These are phyloP conservation scores for Balansia obtecta DNA, from an alignment of 2,329 filamentous ascomycete genomes.

Conservation along the genomic window DNA sequence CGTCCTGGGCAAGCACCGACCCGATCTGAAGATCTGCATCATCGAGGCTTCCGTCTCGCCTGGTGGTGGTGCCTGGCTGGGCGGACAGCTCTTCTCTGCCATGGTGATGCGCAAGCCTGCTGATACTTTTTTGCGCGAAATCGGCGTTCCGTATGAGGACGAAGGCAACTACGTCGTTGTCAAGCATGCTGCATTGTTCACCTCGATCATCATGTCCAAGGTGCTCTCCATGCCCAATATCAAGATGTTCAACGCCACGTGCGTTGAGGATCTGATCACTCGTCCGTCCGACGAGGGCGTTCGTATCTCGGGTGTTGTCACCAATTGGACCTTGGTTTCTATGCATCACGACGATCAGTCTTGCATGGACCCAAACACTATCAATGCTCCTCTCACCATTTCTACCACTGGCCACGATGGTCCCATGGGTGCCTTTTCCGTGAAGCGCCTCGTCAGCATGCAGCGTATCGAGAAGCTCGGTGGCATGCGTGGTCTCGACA, in stretches of 20 bases:
- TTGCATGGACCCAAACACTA: slow-evolving; percentile 96
- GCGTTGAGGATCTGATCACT: slow-evolving; percentile 87
- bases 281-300: slow-evolving; percentile 46
- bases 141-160: slow-evolving; percentile 78
- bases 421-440: slow-evolving; percentile 81
- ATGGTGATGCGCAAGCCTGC: slow-evolving; percentile 95
- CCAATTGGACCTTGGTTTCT: slow-evolving; percentile 87
- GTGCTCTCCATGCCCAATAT: slow-evolving; percentile 80
- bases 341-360: slow-evolving; percentile 83
- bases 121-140: slow-evolving; percentile 67
- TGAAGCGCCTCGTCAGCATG: slow-evolving; percentile 87
- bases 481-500: slow-evolving; percentile 87
- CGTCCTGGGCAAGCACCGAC: slow-evolving; percentile 68
- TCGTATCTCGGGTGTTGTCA: slow-evolving; percentile 78
- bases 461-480: slow-evolving; percentile 69
- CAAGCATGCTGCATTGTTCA: slow-evolving; percentile 89
- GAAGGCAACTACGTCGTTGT: slow-evolving; percentile 84
- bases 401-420: slow-evolving; percentile 86
- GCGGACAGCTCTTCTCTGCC: slow-evolving; percentile 85
- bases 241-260: slow-evolving; percentile 92
- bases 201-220: slow-evolving; percentile 71
- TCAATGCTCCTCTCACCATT: slow-evolving; percentile 82
- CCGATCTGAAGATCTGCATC: slow-evolving; percentile 84
- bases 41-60: slow-evolving; percentile 81
- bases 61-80: slow-evolving; percentile 83